phyloP scores from a whole-genome alignment of 108 stramenopile genomes.

The Nitzschia palea region DNA sequence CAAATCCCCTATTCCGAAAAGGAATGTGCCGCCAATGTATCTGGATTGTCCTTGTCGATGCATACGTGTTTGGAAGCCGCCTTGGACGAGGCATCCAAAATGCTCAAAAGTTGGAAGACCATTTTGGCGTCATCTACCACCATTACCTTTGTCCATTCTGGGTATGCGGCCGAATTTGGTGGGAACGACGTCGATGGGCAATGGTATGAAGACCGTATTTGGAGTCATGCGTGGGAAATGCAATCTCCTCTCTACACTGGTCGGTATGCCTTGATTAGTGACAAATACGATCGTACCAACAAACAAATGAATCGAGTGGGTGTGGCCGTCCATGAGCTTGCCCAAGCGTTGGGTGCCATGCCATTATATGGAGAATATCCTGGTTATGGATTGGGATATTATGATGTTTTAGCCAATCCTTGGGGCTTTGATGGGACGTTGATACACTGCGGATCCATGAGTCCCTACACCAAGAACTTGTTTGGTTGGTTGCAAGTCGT shows the following conservation, averaged over 20 bases:
- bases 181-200: slow-evolving; percentile 38
- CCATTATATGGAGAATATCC: slow-evolving; percentile 12
- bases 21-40: slow-evolving; percentile 16
- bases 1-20: slow-evolving; percentile 20
- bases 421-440: slow-evolving; percentile 41
- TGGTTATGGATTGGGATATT: slow-evolving; percentile 35
- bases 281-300: slow-evolving; percentile 20
- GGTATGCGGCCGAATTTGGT: slow-evolving; percentile 68
- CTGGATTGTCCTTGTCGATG: slow-evolving; percentile 8
- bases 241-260: neutral
- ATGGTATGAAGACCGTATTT: slow-evolving; percentile 32
- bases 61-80: slow-evolving; percentile 23
- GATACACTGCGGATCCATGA: slow-evolving; percentile 17
- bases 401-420: slow-evolving; percentile 25
- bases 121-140: slow-evolving; percentile 1
- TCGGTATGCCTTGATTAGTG: slow-evolving; percentile 20
- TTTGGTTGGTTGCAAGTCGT: slow-evolving; percentile 16
- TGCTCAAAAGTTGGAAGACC: neutral
- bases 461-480: slow-evolving; percentile 6
- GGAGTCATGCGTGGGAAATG: slow-evolving; percentile 40
- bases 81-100: neutral
- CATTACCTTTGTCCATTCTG: slow-evolving; percentile 59
- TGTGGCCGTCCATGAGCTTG: slow-evolving; percentile 31
- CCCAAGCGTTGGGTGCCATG: slow-evolving; percentile 11
- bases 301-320: slow-evolving; percentile 27